Base-by-base conservation (phyloP, 2,329 filamentous ascomycete genomes). In the Calonectria fujianensis region DNA sequence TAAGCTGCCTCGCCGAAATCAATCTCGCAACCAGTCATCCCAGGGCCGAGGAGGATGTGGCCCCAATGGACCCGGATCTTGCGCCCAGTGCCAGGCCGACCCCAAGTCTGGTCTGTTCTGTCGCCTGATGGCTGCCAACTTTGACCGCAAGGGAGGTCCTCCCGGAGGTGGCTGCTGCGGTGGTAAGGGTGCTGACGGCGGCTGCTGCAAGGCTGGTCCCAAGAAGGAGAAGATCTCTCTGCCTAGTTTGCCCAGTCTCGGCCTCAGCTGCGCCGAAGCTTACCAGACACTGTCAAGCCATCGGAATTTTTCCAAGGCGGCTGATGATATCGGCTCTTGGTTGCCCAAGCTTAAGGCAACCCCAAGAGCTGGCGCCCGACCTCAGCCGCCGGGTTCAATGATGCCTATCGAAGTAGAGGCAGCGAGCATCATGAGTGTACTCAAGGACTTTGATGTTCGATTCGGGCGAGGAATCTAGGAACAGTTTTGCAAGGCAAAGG, bases 81-180 rank as follows among this genome's bases (percentile, higher is more conserved):
- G 95, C 82, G 91, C 93, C 5, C 94, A 96, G 85, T 97, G 95
- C 82, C 89, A 93, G 74, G 88, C 91, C 2, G 94, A 96, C 82
- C 94, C 95, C 24, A 93, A 94, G 82, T 95, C 94, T 4, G 95
- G 94, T 1, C 90, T 96, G 48, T 97, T 97, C 87, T 97, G 95
- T 85, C 94, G 95, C 76, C 93, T 94, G 14, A 91, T 96, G 68
- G 94, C 94, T 31, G 94, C 94, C 75, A 93, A 88, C 78, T 86
- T 91, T 74, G 86, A 88, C 74, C 87, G 87, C 74, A 85, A 87
- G 64, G 81, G 83, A 27, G 84, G 84, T 31, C 73, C 75, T 35
- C 74, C 82, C 32, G 74, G 78, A 41, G 76, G 89, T 24, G 91
- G 91, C 65, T 94, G 93, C 84, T 94, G 94, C 82, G 91, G 92